Conservation (phyloP, 768 basidiomycete genomes). For the Mycena floridula region DNA sequence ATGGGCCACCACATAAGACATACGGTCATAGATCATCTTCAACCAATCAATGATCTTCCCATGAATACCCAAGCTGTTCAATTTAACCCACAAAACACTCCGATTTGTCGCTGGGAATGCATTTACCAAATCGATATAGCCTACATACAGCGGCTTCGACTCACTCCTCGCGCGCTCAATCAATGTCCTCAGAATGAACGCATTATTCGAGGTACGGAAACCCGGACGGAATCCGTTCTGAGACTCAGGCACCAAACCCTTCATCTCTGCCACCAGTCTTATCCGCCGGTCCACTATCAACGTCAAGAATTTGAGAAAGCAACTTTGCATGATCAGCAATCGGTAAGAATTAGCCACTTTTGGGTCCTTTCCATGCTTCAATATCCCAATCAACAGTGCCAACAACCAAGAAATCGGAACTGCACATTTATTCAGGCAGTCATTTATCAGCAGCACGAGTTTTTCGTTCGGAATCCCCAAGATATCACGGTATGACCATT, state of each 20-base stretch:
- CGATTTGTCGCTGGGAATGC: constrained; percentile 4
- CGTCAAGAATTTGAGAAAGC: constrained; percentile 16
- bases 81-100: constrained; percentile 3
- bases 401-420: constrained; percentile 4
- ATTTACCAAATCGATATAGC: constrained; percentile 3
- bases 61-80: constrained; percentile 2
- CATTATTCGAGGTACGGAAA: neutral
- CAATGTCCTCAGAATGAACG: neutral
- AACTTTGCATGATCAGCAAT: constrained; percentile 16
- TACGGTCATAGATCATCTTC: constrained; percentile 3
- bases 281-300: constrained; percentile 12
- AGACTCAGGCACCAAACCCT: neutral
- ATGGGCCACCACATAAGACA: constrained; percentile 3
- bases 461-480: constrained; percentile 5
- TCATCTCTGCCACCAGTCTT: constrained; percentile 2
- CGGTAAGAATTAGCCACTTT: constrained; percentile 10
- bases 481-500: constrained; percentile 3
- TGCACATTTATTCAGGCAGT: neutral
- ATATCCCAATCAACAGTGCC: constrained; percentile 4
- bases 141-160: constrained; percentile 2
- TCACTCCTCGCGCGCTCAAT: too few species aligned
- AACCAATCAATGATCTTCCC: constrained; percentile 9
- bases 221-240: neutral
- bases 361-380: constrained; percentile 10
- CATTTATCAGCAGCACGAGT: constrained; percentile 4